phyloP scores from a whole-genome alignment of 129 eudicot genomes.

The Escallonia rubra region DNA sequence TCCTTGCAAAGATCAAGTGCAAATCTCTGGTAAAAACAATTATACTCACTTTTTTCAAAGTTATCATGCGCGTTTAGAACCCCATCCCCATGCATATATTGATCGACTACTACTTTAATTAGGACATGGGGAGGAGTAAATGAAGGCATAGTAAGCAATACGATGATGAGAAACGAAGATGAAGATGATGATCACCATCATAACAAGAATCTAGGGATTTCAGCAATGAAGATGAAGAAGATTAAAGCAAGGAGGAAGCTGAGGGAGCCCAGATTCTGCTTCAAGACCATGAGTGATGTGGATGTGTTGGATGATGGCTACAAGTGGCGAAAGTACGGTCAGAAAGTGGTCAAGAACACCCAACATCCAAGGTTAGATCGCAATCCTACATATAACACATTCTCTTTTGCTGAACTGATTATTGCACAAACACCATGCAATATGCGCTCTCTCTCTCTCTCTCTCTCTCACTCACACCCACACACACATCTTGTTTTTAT shows the following conservation, averaged over 20 bases:
- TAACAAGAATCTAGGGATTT: slow-evolving; percentile 35
- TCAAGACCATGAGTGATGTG: slow-evolving; percentile 86
- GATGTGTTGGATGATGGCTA: slow-evolving; percentile 92
- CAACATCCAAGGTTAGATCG: slow-evolving; percentile 74
- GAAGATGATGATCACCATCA: slow-evolving; percentile 24
- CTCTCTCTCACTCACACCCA: neutral
- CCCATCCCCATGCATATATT: no score
- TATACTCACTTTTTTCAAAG: neutral
- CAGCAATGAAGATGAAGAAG: slow-evolving; percentile 68
- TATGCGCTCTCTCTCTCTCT: no score
- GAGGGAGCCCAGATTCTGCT: slow-evolving; percentile 92
- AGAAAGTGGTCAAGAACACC: slow-evolving; percentile 91
- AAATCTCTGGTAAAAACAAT: slow-evolving; percentile 46
- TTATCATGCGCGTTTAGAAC: no score
- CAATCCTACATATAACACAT: neutral
- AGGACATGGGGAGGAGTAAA: slow-evolving; percentile 78
- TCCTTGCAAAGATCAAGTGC: slow-evolving; percentile 44
- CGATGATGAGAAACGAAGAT: slow-evolving; percentile 30
- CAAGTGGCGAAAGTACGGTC: slow-evolving; percentile 87
- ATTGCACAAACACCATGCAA: no score
- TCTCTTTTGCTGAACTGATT: neutral
- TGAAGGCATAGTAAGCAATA: slow-evolving; percentile 34
- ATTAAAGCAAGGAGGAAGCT: slow-evolving; percentile 71
- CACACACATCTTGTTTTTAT: neutral
- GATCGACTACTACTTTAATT: neutral